Base-by-base conservation (phyloP, 768 basidiomycete genomes). In the Nevesoporus exiguus region DNA sequence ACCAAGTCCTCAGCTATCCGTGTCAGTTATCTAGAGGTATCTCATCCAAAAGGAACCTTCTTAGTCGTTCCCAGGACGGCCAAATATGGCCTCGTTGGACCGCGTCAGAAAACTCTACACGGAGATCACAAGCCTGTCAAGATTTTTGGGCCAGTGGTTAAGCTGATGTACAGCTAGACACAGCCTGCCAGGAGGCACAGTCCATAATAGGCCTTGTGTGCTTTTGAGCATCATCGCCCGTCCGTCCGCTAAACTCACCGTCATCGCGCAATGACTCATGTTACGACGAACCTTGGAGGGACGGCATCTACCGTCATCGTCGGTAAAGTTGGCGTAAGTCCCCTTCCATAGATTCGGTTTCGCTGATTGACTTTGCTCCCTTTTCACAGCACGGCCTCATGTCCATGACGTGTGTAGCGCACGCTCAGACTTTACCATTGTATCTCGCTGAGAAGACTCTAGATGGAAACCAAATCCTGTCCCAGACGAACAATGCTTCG, bases 401-500 rank as follows among this genome's bases (percentile, higher is more conserved):
- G 81, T 70, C 76, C 63, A 79, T 84, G 75, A 85, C 81, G 71
- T 81, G 58, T 11, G 64, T 56, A n/a, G 14, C 13, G 7, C 17
- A 19, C 36, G 11, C 29, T 31, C 36, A 46, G 24, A 7, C 19
- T 40, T 44, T 1, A n/a, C 9, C 19, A 8, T 41, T 2, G 3
- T 5, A 40, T 19, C 44, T 50, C 36, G 2, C 44, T 50, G 52
- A 58, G 5, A 34, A 22, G 7, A 15, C 5, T 45, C 15, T 42
- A 73, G 73, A 22, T 80, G 77, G 83, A 77, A 61, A 15, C 72
- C 76, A 10, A 67, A 62, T 17, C 73, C 74, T 10, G 67, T 77
- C 31, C 70, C 80, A 2, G 84, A 88, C 52, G 83, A 83, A 49
- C 75, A 81, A 31, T 79, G 79, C 9, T 86, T 88, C 56, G 80